phyloP scores from a whole-genome alignment of 441 rosid species.

The Hura crepitans region DNA sequence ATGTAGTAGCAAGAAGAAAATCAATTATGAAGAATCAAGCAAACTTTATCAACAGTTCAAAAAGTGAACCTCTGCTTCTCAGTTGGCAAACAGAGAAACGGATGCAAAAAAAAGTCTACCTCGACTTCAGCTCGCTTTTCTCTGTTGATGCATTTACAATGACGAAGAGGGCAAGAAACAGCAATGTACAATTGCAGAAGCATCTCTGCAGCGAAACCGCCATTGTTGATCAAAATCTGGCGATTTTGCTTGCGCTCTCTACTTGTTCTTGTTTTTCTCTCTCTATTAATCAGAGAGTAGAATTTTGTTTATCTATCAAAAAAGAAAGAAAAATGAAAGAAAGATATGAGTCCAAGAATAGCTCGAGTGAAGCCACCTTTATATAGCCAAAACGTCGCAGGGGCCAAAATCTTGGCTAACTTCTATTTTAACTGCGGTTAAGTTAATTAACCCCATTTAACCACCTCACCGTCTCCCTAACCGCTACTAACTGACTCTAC shows the following conservation, averaged over 20 bases:
- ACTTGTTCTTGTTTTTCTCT: not conserved
- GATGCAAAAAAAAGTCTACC: conserved; percentile 27
- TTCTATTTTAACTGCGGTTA: conserved; percentile 27
- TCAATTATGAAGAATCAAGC: not conserved
- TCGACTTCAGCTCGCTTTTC: conserved; percentile 26
- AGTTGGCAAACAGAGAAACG: not conserved
- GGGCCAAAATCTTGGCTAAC: conserved; percentile 21
- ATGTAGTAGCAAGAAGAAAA: not conserved
- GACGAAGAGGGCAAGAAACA: conserved; percentile 22
- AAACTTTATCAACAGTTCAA: not conserved
- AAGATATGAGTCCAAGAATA: conserved; percentile 13
- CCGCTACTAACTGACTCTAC: conserved; percentile 32
- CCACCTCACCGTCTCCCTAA: conserved; percentile 25
- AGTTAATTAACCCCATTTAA: conserved; percentile 19
- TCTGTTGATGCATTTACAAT: conserved; percentile 24
- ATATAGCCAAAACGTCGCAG: conserved; percentile 23
- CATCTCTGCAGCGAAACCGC: conserved; percentile 24
- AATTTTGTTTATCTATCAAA: not conserved
- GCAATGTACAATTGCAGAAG: conserved; percentile 21
- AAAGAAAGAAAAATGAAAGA: conserved; percentile 13
- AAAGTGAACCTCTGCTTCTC: conserved; percentile 1
- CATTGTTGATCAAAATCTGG: conserved; percentile 26
- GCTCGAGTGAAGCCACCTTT: conserved; percentile 14
- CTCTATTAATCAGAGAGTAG: not conserved
- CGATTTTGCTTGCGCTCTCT: not conserved